A percentile compares a stretch with the other conserved stretches of the same genome.
Evolutionary conservation across 306 rosid genomes (phyloP).

Genomic region (Canavalia gladiata): DNA sequence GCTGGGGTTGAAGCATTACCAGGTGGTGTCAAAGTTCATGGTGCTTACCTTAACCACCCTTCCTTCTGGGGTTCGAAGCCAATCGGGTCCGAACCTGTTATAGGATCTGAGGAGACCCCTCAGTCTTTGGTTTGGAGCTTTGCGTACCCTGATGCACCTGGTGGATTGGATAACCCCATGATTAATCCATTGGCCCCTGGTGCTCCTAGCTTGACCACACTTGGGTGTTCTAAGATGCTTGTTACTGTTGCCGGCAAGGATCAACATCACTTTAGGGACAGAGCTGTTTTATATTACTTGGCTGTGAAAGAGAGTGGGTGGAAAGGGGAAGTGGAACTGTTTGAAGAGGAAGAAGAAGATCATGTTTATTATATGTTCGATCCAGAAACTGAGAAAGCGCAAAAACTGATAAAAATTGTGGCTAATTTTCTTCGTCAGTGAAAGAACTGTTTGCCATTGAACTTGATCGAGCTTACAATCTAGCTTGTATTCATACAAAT

Average conservation of each 20-base stretch:
- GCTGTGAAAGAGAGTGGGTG: slow-evolving; percentile 47
- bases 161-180: slow-evolving; percentile 51
- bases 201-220: slow-evolving; percentile 47
- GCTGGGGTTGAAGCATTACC: slow-evolving; percentile 58
- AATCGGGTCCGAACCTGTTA: slow-evolving; percentile 31
- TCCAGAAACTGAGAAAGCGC: not conserved
- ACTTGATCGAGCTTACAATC: too few relatives aligned
- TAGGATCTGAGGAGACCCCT: not conserved
- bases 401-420: slow-evolving; percentile 20
- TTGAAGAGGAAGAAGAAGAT: slow-evolving; percentile 41
- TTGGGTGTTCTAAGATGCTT: slow-evolving; percentile 49
- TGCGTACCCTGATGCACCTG: slow-evolving; percentile 43
- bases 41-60: slow-evolving; percentile 59
- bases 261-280: slow-evolving; percentile 35
- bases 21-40: slow-evolving; percentile 45
- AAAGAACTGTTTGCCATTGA: not conserved
- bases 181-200: slow-evolving; percentile 48
- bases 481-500: too few relatives aligned
- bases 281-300: slow-evolving; percentile 39
- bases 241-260: slow-evolving; percentile 48
- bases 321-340: slow-evolving; percentile 45
- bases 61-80: slow-evolving; percentile 57
- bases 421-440: slow-evolving; percentile 27
- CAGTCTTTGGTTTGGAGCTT: slow-evolving; percentile 38
- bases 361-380: slow-evolving; percentile 36